Base-by-base conservation (phyloP, 108 stramenopile genomes). In the Halocafeteria seosinensis region DNA sequence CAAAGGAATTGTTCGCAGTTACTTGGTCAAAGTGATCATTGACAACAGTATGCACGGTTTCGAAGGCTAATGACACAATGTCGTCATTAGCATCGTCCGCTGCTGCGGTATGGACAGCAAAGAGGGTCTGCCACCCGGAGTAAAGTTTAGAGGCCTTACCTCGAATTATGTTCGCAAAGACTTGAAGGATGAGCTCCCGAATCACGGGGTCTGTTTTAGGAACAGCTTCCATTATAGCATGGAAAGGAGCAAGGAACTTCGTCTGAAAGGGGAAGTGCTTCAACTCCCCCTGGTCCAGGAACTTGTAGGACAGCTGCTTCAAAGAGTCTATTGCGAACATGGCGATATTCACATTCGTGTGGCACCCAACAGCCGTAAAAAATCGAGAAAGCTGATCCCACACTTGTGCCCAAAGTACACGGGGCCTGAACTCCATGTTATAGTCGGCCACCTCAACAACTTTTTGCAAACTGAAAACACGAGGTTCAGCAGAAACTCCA, bases 281-380 rank as follows among this genome's bases (percentile, higher is more conserved):
- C 17, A 92, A 76, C 68, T 98, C 96, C 38, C 88, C 88, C 61
- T 92, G 81, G 61, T 81, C 75, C 50, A 98, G 70, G 68, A 91
- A 98, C 74, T 95, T 92, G 60, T 92, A 74, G 38, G 88, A 82
- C 55, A 98, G 81, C 81, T 98, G 96, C 24, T 89, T 84, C 38
- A 98, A 83, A 0, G 90, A 88, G 81, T 98, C 96, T 1, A 98
- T 88, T 4, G 94, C 90, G 72, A 88, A 98, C 90, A 88, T 89
- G 17, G 92, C 90, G 29, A 95, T 83, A 17, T 86, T 85, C 37
- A 82, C 76, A 70, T 98, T 91, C n/a, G 74, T 66, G 70, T 94
- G 91, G 50, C 89, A 71, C 23, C 92, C 94, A 0, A 89, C 91
- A 50, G 76, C 78, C 24, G 89, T 86, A 61, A 95, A 85, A 70